These are phyloP conservation scores for Conringia planisiliqua DNA, from an alignment of 345 rosid species.

Conservation along the genomic window DNA sequence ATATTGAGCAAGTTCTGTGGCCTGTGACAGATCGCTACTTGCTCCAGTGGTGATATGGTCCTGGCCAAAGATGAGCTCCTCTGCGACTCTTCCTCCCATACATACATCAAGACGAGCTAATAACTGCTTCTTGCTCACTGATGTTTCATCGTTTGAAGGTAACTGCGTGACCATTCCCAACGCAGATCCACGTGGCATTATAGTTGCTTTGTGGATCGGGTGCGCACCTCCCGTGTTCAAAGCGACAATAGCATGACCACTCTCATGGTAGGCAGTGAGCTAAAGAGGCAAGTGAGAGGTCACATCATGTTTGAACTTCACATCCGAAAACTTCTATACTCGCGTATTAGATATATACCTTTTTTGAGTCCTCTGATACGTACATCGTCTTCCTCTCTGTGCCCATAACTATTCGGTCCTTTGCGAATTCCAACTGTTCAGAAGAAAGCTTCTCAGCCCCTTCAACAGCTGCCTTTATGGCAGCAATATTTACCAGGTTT, in stretches of 20 bases:
- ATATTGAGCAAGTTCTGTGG: conserved; percentile 93
- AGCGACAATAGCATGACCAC: conserved; percentile 98
- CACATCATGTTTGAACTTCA: neutral
- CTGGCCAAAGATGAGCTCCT: conserved; percentile 91
- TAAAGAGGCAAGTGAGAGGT: conserved; percentile 33
- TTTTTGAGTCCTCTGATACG: conserved; percentile 92
- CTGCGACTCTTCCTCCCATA: conserved; percentile 99
- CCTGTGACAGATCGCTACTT: conserved; percentile 85
- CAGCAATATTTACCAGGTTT: conserved; percentile 94
- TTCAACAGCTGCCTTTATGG: conserved; percentile 98
- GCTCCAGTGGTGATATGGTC: conserved; percentile 96
- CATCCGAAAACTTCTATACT: neutral
- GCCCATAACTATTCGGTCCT: conserved; percentile 94
- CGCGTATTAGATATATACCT: conserved; percentile 49
- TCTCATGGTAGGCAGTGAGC: conserved; percentile 99
- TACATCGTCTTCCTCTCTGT: conserved; percentile 97
- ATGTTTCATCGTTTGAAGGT: conserved; percentile 94
- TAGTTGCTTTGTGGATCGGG: conserved; percentile 97
- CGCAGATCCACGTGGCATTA: conserved; percentile 98
- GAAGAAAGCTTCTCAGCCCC: conserved; percentile 80
- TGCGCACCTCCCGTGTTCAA: conserved; percentile 86
- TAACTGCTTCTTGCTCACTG: conserved; percentile 89
- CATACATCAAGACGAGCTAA: conserved; percentile 98
- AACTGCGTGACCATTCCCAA: conserved; percentile 98
- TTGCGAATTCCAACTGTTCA: conserved; percentile 84